Evolutionary conservation across 768 basidiomycete species (phyloP), one percentile per base, ranked within the genome.

Genomic region (Rhizopogon rudus): DNA sequence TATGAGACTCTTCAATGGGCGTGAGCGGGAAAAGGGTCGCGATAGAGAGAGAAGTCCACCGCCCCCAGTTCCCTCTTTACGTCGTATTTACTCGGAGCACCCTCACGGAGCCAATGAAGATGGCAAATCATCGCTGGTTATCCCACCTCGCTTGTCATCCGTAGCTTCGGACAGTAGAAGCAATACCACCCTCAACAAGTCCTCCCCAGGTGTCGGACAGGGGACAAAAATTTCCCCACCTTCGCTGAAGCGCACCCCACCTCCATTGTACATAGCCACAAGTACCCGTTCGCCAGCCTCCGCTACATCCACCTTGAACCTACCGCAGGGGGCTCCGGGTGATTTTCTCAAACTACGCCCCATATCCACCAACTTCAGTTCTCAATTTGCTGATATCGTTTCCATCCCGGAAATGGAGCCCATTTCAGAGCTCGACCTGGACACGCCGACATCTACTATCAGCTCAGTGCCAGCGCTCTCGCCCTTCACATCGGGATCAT

Each of bases 311-410:
- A 60, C 67, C 7, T 43, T 57, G 52, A 49, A 50, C 41, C 56
- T 66, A 39, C 77, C 85, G 1, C 79, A 78, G 59, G 88, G 85
- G 61, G 88, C 88, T 28, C 89, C 88, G 2, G 70, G 77, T 1
- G 81, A 82, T 51, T 92, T 91, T 62, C 76, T 93, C 45, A 83
- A 81, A 61, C 70, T 93, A 51, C 81, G 91, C 14, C 90, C 90
- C 3, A 75, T 91, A 16, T 92, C 91, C 20, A 82, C 84, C 1
- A 73, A 86, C 42, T 93, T 93, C 67, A 86, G 87, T 63, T 73
- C 81, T 9, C 82, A 87, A 28, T 88, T 91, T 62, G 75, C 78
- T 8, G 76, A 76, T 25, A 69, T 75, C 55, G 67, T 79, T 16
- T 55, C 67, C 50, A 60, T 60, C 43, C 33, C 60, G 3, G 61